Evolutionary conservation across 176 grass and related monocot species (phyloP).

Genomic region (Aegilops sharonensis): DNA sequence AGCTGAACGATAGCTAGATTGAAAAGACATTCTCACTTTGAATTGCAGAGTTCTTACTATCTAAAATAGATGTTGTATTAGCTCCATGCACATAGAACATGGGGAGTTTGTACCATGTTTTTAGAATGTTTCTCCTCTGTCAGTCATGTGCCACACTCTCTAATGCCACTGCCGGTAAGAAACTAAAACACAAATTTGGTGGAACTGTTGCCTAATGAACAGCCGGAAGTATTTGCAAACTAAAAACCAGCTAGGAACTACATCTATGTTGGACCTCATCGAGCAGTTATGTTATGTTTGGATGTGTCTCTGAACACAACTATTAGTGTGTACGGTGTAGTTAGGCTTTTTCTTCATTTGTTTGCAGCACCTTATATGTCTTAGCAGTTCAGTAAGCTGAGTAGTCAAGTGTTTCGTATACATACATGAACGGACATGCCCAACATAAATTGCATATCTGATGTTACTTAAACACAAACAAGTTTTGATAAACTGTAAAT

Average conservation of each 20-base stretch:
- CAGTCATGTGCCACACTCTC: background rate
- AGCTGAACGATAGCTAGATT: conserved; percentile 4
- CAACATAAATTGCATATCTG: background rate
- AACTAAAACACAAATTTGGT: background rate
- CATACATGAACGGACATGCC: background rate
- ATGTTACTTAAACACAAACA: background rate
- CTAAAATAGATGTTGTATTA: background rate
- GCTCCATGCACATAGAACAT: background rate
- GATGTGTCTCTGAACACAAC: background rate
- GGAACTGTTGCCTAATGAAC: background rate
- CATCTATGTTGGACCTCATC: background rate
- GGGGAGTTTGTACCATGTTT: background rate
- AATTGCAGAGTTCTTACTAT: background rate
- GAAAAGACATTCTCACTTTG: background rate
- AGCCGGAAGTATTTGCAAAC: conserved; percentile 1
- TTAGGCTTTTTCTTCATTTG: background rate
- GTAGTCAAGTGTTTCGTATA: background rate
- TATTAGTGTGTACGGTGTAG: conserved; percentile 7
- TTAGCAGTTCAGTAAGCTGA: background rate
- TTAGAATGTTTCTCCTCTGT: background rate
- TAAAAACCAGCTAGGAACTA: background rate
- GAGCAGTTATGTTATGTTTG: background rate
- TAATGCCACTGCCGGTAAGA: background rate
- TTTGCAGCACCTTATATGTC: background rate
- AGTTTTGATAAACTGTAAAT: background rate